Evolutionary conservation across 2,329 filamentous ascomycete species (phyloP), one percentile per base, ranked within the genome.

Genomic region (Ceratocystis eucalypticola): DNA sequence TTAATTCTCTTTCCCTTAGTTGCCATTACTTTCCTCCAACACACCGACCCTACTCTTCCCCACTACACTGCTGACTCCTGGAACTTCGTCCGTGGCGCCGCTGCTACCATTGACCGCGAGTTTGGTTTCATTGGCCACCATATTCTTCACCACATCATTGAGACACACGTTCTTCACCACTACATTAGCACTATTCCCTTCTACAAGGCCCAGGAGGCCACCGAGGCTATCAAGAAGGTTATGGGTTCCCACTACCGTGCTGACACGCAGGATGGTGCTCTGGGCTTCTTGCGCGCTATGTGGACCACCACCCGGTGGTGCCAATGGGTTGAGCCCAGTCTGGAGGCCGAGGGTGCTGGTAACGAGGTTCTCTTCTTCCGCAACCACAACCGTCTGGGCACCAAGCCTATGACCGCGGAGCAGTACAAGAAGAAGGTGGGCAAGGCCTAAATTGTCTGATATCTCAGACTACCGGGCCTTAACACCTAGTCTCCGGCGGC

Each of bases 131-230:
- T 97, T 74, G 93, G 93, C 68, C 91, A 91, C 72, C 83, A 88
- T 71, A 83, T 97, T 69, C 82, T 96, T 76, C 93, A 97, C 82
- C 93, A 92, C 73, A 96, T 97, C 77, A 88, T 96, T 76, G 93
- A 96, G 82, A 96, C 93, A 62, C 93, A 97, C 79, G 93, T 97
- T 68, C 88, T 96, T 69, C 93, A 97, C 82, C 93, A 97, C 84
- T 97, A 96, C 78, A 85, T 97, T 75, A 93, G 88, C 78, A 90
- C 86, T 73, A 97, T 97, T 71, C 93, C 93, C 69, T 69, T 69
- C 80, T 97, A 97, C 80, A 83, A 96, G 76, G 93, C 92, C 74
- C 91, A 96, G 72, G 92, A 96, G 80, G 92, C 93, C 67, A 88
- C 86, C 72, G 92, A 96, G 72, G 92, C 92, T 73, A 96, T 97